A percentile compares a stretch with the other conserved stretches of the same genome.
These are phyloP conservation scores for Adansonia gregorii DNA, from an alignment of 441 rosid species.

Conservation along the genomic window DNA sequence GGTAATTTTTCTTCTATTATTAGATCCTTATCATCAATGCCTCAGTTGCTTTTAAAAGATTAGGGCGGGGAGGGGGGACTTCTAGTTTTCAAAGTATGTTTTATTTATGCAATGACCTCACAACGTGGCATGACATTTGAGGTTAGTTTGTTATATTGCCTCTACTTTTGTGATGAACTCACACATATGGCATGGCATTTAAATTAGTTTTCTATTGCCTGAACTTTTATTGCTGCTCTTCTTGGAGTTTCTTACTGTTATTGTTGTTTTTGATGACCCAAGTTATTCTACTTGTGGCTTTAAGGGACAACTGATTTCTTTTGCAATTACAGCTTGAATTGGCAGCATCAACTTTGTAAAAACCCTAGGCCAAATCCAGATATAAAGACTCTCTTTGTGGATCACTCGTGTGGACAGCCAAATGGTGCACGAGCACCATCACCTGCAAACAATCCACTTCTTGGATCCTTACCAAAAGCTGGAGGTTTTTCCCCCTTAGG, in stretches of 20 bases:
- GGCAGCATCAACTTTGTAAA: slow-evolving; percentile 99
- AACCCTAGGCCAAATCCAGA: slow-evolving; percentile 98
- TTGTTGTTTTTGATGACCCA: background rate
- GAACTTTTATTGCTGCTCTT: background rate
- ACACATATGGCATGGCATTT: background rate
- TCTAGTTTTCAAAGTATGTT: background rate
- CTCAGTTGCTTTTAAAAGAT: slow-evolving; percentile 16
- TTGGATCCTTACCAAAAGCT: slow-evolving; percentile 88
- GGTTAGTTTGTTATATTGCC: background rate
- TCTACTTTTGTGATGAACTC: background rate
- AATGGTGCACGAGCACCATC: slow-evolving; percentile 97
- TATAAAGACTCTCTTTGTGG: slow-evolving; percentile 95
- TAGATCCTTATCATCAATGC: slow-evolving; percentile 16
- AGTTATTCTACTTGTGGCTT: slow-evolving; percentile 21
- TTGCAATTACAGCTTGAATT: slow-evolving; percentile 75
- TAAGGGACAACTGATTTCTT: slow-evolving; percentile 28
- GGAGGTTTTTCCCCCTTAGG: slow-evolving; percentile 94
- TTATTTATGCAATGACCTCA: slow-evolving; percentile 6
- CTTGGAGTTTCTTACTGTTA: slow-evolving; percentile 1
- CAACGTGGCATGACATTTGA: background rate
- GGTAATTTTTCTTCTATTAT: slow-evolving; percentile 43
- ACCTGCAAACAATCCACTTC: slow-evolving; percentile 87
- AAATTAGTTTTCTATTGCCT: background rate
- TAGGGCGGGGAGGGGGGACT: background rate
- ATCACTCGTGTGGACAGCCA: slow-evolving; percentile 94